These are phyloP conservation scores for Hanseniaspora gamundiae DNA, from an alignment of 1,139 yeast species.

Conservation along the genomic window DNA sequence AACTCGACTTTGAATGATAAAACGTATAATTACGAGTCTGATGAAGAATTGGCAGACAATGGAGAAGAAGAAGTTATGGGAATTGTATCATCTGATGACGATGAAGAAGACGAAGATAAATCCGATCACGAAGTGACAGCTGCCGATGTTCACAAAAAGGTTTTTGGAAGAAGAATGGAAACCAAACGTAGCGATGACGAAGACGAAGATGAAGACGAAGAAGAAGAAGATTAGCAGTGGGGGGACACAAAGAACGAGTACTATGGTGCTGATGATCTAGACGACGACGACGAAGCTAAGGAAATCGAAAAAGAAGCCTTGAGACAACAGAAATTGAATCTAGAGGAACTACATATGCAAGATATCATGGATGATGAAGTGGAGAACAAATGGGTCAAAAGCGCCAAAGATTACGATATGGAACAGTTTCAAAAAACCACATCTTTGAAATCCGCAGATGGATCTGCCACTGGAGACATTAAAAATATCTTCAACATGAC, in stretches of 20 bases:
- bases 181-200: conserved; percentile 24
- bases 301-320: conserved; percentile 82
- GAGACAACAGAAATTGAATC: conserved; percentile 74
- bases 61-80: conserved; percentile 43
- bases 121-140: conserved; percentile 30
- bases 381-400: conserved; percentile 55
- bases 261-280: conserved; percentile 70
- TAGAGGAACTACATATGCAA: conserved; percentile 66
- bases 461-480: conserved; percentile 14
- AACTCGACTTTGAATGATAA: conserved; percentile 34
- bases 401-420: conserved; percentile 29
- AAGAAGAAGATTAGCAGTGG: conserved; percentile 49
- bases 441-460: conserved; percentile 22
- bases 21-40: conserved; percentile 10
- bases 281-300: conserved; percentile 67
- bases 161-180: conserved; percentile 1
- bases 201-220: conserved; percentile 37
- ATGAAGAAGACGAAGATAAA: conserved; percentile 19
- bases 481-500: conserved; percentile 27
- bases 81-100: conserved; percentile 19
- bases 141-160: conserved; percentile 39
- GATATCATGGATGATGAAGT: conserved; percentile 80
- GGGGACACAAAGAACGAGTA: conserved; percentile 63
- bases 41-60: conserved; percentile 26
- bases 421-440: conserved; percentile 28